Evolutionary conservation across 305 asterid species (phyloP), one percentile per base, ranked within the genome.

Genomic region (Fraxinus nigra): DNA sequence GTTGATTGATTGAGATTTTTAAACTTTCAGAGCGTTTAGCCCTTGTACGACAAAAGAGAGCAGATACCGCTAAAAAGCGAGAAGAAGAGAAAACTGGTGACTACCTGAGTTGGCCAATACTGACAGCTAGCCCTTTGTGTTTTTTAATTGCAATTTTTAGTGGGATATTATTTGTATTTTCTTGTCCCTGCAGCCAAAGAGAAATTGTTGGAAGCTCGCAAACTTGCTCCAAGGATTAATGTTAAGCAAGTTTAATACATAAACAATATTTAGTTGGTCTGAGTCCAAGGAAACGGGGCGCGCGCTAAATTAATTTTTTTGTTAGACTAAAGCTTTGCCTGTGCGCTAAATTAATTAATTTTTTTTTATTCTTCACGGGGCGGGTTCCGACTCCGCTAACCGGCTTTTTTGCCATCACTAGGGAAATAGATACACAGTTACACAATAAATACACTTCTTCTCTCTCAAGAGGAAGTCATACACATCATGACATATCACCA

Each of bases 31-130:
- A 94, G 37, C 97, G 99, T 26, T 85, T 95, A 87, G 97, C 97
- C 70, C 95, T 95, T 76, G 92, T 95, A 72, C 87, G 99, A 22
- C 97, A 95, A 85, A 94, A 93, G 85, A 92, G 99, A 89, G 97
- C 97, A 34, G 99, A 93, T 16, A 97, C 99, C 83, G 97, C 98
- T 18, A 95, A 93, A 90, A 95, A 93, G 85, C 91, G 97, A 1
- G 99, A 95, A 80, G 99, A 95, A 87, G 97, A 95, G 93, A 95
- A 95, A 92, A 95, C 95, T 70, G 98, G 98, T 93, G 85, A 59
- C 4, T 78, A 56, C 0, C 38, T 28, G 24, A 20, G 48, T 40
- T 40, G 51, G 14, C 16, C 16, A 40, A 40, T 40, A 10, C 51
- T 40, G 16, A 40, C 3, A 43, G 16, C 54, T 43, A 43, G 5